These are phyloP conservation scores for Picea sitchensis DNA, from an alignment of 75 land plant species.

Conservation along the genomic window DNA sequence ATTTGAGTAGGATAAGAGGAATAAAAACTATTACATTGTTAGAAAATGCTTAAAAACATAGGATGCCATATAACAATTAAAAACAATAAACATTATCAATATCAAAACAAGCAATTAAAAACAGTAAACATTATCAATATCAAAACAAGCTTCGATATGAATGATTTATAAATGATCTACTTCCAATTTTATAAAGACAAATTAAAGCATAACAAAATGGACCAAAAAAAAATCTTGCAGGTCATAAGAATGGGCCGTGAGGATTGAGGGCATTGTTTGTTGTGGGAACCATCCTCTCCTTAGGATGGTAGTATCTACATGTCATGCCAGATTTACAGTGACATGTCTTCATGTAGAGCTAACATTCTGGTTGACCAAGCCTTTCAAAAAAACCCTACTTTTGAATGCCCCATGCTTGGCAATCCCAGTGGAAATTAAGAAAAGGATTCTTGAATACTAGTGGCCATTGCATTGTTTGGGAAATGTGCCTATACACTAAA, in stretches of 20 bases:
- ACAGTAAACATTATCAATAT: not conserved
- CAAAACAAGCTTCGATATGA: not conserved
- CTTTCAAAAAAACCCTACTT: conserved; percentile 63
- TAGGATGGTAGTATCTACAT: conserved; percentile 93
- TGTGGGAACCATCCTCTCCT: conserved; percentile 66
- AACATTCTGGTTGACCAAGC: conserved; percentile 88
- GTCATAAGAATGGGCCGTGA: conserved; percentile 81
- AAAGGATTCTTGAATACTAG: conserved; percentile 36
- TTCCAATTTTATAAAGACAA: not conserved
- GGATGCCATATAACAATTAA: not conserved
- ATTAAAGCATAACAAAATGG: not conserved
- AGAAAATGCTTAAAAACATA: not conserved
- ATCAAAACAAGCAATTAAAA: too few species aligned
- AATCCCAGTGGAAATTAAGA: conserved; percentile 51
- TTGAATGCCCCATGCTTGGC: conserved; percentile 54
- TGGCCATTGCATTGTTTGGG: conserved; percentile 39
- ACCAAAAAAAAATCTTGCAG: conserved; percentile 45
- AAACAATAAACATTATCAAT: too few species aligned
- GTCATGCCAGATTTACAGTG: conserved; percentile 94
- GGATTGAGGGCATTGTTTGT: conserved; percentile 76
- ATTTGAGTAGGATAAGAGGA: too few species aligned
- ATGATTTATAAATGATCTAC: not conserved
- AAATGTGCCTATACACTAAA: conserved; percentile 48
- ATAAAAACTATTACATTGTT: not conserved
- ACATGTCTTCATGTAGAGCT: conserved; percentile 94